These are phyloP conservation scores for Trametopsis cervina DNA, from an alignment of 768 basidiomycete species.

Conservation along the genomic window DNA sequence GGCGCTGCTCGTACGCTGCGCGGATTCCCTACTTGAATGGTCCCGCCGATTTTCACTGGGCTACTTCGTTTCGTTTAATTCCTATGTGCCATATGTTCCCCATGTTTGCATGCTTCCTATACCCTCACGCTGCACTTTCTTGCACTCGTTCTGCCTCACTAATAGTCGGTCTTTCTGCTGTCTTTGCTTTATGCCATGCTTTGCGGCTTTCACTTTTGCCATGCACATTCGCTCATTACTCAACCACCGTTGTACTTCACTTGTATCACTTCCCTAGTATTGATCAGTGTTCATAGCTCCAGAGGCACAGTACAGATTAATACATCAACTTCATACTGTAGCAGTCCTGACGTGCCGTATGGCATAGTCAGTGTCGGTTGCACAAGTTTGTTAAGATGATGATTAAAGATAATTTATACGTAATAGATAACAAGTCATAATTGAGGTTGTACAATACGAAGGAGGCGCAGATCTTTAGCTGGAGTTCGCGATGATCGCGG, in stretches of 20 bases:
- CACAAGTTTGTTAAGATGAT: background rate
- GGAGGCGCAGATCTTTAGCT: too few relatives aligned
- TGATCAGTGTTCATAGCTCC: background rate
- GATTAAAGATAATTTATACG: background rate
- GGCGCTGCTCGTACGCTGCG: conserved; percentile 70
- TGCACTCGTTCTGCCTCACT: background rate
- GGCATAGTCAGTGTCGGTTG: too few relatives aligned
- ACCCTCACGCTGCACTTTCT: background rate
- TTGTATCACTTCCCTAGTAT: background rate
- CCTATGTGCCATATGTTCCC: background rate
- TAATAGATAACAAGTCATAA: background rate
- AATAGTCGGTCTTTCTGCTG: background rate
- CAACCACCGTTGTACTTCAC: background rate
- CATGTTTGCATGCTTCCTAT: background rate
- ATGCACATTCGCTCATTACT: too few relatives aligned
- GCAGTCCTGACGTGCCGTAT: too few relatives aligned
- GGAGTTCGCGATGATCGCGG: too few relatives aligned
- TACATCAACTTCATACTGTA: background rate
- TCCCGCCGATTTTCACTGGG: background rate
- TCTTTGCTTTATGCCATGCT: background rate
- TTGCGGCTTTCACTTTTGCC: background rate
- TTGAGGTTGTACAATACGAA: background rate
- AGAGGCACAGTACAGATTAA: background rate
- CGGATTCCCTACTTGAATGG: conserved; percentile 64
- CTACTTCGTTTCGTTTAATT: background rate